Evolutionary conservation across 1,284 basidiomycete species (phyloP).

Genomic region (Pseudozyma tsukubaensis): DNA sequence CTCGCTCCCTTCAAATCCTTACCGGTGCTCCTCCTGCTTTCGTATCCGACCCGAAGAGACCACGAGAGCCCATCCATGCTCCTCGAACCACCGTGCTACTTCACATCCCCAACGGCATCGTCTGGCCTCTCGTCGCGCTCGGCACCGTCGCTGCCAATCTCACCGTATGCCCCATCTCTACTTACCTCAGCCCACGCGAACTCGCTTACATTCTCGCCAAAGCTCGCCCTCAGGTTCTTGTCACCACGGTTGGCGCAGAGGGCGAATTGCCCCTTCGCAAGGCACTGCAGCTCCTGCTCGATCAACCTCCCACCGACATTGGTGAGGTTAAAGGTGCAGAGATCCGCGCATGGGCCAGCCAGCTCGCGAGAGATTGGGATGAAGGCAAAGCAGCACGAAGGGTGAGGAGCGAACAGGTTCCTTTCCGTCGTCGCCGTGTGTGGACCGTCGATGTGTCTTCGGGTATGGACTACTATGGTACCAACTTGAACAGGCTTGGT

Average conservation of each 20-base stretch:
- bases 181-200: slow-evolving; percentile 68
- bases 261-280: slow-evolving; percentile 57
- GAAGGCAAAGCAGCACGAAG: slow-evolving; percentile 26
- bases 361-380: slow-evolving; percentile 54
- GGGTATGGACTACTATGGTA: slow-evolving; percentile 54
- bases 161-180: slow-evolving; percentile 68
- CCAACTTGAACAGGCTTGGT: slow-evolving; percentile 29
- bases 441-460: slow-evolving; percentile 51
- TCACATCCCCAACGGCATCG: slow-evolving; percentile 69
- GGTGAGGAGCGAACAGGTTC: slow-evolving; percentile 42
- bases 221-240: slow-evolving; percentile 66
- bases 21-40: slow-evolving; percentile 31
- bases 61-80: slow-evolving; percentile 50
- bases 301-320: slow-evolving; percentile 40
- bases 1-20: slow-evolving; percentile 42
- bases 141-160: slow-evolving; percentile 59
- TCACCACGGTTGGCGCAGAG: slow-evolving; percentile 62
- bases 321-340: slow-evolving; percentile 29
- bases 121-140: slow-evolving; percentile 66
- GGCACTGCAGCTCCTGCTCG: slow-evolving; percentile 49
- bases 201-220: slow-evolving; percentile 68
- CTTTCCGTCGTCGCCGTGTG: slow-evolving; percentile 32
- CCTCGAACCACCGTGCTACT: slow-evolving; percentile 66
- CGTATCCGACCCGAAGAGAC: slow-evolving; percentile 12
- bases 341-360: slow-evolving; percentile 39